Percentiles rank a stretch among this genome's conserved stretches.
phyloP scores from a whole-genome alignment of 1,284 basidiomycete genomes.

The Leccinum olivaceoglutinosum region DNA sequence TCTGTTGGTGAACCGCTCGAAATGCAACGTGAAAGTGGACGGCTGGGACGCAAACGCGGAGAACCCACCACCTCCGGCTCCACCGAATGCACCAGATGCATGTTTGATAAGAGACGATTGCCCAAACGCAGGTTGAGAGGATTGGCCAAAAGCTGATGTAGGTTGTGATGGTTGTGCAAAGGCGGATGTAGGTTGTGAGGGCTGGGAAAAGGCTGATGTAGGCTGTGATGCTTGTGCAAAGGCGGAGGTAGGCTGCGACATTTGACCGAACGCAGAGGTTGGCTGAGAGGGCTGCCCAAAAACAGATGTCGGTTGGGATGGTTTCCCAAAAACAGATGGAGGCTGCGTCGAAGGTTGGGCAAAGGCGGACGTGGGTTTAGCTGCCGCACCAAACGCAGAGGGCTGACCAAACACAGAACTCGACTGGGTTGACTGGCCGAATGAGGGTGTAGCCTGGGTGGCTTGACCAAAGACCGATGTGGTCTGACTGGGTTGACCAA shows the following conservation, averaged over 20 bases:
- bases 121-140: constrained; percentile 34
- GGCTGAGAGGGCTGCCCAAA: constrained; percentile 29
- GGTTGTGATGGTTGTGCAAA: constrained; percentile 32
- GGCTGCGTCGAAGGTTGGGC: constrained; percentile 27
- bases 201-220: constrained; percentile 39
- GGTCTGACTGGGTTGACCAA: constrained; percentile 28
- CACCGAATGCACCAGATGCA: constrained; percentile 28
- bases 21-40: constrained; percentile 22
- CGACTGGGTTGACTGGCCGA: constrained; percentile 30
- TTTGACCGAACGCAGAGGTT: constrained; percentile 25
- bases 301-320: constrained; percentile 23
- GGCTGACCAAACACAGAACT: constrained; percentile 41
- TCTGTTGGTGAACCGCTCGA: constrained; percentile 11
- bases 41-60: constrained; percentile 33
- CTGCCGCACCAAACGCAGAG: constrained; percentile 33
- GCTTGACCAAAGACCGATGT: constrained; percentile 24
- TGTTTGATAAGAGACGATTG: constrained; percentile 30
- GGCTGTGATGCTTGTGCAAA: constrained; percentile 33
- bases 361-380: constrained; percentile 34
- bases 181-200: constrained; percentile 30
- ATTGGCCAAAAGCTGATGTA: constrained; percentile 32
- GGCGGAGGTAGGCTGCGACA: constrained; percentile 30
- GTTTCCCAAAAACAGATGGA: constrained; percentile 30
- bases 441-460: constrained; percentile 34
- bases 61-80: constrained; percentile 31